Evolutionary conservation across 352 stramenopile species (phyloP).

Genomic region (Aphanomyces invadans): DNA sequence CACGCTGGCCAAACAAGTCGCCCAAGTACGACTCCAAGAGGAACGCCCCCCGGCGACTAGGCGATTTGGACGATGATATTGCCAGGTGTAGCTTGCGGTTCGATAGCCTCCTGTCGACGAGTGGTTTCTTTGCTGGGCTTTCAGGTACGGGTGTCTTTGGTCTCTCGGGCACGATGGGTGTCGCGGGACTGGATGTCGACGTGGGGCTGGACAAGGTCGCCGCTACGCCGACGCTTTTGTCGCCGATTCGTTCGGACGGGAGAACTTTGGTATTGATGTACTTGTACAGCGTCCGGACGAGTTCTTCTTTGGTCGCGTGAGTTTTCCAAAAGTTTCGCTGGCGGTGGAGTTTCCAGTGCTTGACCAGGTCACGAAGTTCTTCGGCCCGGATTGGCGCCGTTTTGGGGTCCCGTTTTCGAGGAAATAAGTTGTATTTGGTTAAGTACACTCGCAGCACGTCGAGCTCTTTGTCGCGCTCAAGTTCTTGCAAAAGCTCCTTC

Average conservation of each 20-base stretch:
- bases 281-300: slow-evolving; percentile 76
- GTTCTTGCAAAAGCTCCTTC: slow-evolving; percentile 71
- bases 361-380: slow-evolving; percentile 84
- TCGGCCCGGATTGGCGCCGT: slow-evolving; percentile 81
- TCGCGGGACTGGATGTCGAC: background rate
- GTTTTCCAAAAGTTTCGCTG: slow-evolving; percentile 88
- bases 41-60: background rate
- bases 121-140: background rate
- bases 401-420: slow-evolving; percentile 55
- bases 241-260: slow-evolving; percentile 36
- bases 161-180: background rate
- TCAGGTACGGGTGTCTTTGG: background rate
- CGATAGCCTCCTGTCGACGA: background rate
- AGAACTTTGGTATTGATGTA: slow-evolving; percentile 86
- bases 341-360: slow-evolving; percentile 85
- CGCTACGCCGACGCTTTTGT: background rate
- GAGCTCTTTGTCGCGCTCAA: slow-evolving; percentile 81
- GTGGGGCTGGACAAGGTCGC: background rate
- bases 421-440: slow-evolving; percentile 72
- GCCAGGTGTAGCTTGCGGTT: background rate
- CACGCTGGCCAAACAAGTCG: slow-evolving; percentile 76
- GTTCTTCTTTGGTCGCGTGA: slow-evolving; percentile 81
- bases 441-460: slow-evolving; percentile 80
- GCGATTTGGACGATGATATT: background rate
- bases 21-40: slow-evolving; percentile 50